phyloP scores from a whole-genome alignment of 202 grass and related monocot genomes.

The Elaeis oleifera region DNA sequence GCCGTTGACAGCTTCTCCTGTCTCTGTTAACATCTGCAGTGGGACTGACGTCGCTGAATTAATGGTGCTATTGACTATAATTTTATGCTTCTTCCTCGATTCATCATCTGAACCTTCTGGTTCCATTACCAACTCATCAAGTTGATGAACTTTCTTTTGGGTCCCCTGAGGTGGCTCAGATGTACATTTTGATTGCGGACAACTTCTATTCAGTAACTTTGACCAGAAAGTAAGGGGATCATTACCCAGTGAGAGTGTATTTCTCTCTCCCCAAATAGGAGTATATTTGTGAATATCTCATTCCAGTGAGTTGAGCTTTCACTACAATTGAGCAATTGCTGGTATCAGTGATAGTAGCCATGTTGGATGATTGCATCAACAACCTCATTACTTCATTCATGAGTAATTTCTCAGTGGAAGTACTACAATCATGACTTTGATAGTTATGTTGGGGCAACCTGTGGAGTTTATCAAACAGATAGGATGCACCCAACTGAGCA shows the following conservation, averaged over 20 bases:
- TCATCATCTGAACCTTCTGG: constrained; percentile 41
- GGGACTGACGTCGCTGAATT: constrained; percentile 18
- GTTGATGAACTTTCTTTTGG: constrained; percentile 59
- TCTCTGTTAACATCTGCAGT: constrained; percentile 16
- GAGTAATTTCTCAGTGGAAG: constrained; percentile 27
- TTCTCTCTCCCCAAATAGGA: constrained; percentile 61
- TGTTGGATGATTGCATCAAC: constrained; percentile 31
- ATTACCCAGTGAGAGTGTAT: constrained; percentile 44
- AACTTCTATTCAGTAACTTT: constrained; percentile 58
- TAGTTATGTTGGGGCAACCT: constrained; percentile 35
- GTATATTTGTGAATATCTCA: constrained; percentile 53
- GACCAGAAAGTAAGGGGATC: constrained; percentile 67
- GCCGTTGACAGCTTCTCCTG: constrained; percentile 15
- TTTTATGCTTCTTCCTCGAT: constrained; percentile 50
- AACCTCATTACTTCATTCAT: constrained; percentile 37
- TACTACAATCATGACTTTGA: constrained; percentile 31
- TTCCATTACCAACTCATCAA: constrained; percentile 29
- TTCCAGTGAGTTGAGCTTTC: constrained; percentile 44
- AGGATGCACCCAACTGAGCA: constrained; percentile 81
- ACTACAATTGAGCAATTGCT: constrained; percentile 26
- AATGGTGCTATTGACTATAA: constrained; percentile 31
- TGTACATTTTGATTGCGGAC: constrained; percentile 57
- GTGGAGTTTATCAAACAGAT: constrained; percentile 59
- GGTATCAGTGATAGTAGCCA: constrained; percentile 24
- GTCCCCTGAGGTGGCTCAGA: constrained; percentile 55